These are phyloP conservation scores for Crithidia sp. DNA, from an alignment of 208 protist genomes.

Conservation along the genomic window DNA sequence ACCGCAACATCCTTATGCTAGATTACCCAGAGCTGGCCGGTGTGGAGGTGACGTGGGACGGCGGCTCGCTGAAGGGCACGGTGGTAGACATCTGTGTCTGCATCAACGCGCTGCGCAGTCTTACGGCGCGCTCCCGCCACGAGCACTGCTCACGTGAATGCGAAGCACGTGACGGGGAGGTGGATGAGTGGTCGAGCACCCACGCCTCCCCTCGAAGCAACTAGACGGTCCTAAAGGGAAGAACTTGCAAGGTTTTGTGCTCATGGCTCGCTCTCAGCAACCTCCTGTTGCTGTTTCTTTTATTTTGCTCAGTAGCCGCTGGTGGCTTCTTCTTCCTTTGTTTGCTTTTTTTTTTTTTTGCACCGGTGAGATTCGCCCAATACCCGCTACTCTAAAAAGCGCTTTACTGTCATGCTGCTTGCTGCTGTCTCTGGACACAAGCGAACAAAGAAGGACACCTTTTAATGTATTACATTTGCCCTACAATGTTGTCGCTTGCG, in stretches of 20 bases:
- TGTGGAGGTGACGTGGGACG: conserved; percentile 11
- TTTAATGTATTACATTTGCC: too few species aligned
- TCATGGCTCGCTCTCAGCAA: not conserved
- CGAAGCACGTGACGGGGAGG: not conserved
- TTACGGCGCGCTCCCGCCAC: not conserved
- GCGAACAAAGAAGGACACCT: too few species aligned
- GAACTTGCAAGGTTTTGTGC: too few species aligned
- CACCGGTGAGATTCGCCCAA: too few species aligned
- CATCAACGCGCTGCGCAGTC: conserved; percentile 36
- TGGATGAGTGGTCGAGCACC: not conserved
- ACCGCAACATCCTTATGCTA: conserved; percentile 57
- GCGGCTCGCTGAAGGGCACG: conserved; percentile 8
- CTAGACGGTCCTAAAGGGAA: not conserved
- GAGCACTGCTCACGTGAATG: not conserved
- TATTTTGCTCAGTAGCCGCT: too few species aligned
- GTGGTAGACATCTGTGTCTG: conserved; percentile 46
- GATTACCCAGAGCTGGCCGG: conserved; percentile 40
- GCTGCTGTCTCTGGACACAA: too few species aligned
- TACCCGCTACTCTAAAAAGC: too few species aligned
- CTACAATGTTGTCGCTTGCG: too few species aligned
- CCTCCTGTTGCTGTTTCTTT: not conserved
- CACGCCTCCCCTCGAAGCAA: not conserved
- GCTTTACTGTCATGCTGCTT: too few species aligned
- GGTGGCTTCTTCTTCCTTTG: too few species aligned
- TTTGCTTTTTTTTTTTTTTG: too few species aligned